Evolutionary conservation across 805 yeast species (phyloP).

Genomic region (Wickerhamiella spandovensis): DNA sequence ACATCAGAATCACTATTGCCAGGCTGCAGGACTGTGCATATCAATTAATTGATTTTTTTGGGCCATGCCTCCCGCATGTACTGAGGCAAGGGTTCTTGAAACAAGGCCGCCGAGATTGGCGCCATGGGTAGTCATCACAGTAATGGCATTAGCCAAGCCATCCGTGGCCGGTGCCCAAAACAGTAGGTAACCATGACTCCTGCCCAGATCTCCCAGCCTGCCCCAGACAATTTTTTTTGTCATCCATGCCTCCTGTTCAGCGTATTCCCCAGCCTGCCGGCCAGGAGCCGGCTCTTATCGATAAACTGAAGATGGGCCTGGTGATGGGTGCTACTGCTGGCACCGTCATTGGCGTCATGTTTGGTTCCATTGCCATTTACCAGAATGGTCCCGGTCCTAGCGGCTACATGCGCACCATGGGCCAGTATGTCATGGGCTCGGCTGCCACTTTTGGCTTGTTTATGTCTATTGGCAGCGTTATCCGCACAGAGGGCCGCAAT

Average conservation of each 20-base stretch:
- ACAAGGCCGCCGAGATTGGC: not conserved
- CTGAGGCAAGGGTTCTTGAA: not conserved
- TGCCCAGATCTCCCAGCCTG: not conserved
- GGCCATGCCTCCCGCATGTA: not conserved
- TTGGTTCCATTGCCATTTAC: constrained; percentile 83
- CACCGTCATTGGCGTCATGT: constrained; percentile 85
- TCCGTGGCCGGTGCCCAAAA: no score
- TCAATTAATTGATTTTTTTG: not conserved
- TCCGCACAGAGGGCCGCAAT: constrained; percentile 23
- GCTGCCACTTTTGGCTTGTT: constrained; percentile 94
- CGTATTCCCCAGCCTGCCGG: constrained; percentile 2
- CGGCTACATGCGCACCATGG: constrained; percentile 91
- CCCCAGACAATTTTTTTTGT: not conserved
- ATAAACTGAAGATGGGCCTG: constrained; percentile 96
- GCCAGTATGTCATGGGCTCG: constrained; percentile 91
- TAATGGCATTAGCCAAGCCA: no score
- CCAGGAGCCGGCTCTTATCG: constrained; percentile 64
- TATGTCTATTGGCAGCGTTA: constrained; percentile 85
- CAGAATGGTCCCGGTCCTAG: constrained; percentile 97
- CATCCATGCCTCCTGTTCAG: constrained; percentile 2
- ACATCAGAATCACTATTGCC: no score
- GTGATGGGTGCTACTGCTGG: constrained; percentile 92
- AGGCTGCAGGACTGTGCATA: not conserved
- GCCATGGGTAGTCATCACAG: no score
- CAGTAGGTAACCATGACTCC: not conserved